Percentiles rank a stretch among this genome's conserved stretches.
Conservation (phyloP, 345 rosid species). For the Trapa incisa region DNA sequence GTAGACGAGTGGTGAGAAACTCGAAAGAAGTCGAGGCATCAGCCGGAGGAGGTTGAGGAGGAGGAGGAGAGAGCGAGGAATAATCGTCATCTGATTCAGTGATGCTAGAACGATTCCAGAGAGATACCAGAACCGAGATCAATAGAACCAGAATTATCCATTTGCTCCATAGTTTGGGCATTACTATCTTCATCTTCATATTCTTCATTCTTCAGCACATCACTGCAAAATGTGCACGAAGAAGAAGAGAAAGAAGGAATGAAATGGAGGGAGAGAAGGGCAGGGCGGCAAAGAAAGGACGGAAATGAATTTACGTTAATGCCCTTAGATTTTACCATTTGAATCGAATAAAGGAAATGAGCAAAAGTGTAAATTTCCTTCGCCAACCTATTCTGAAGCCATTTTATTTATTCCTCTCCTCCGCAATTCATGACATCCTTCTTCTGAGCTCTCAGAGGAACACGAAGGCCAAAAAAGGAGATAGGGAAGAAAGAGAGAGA, state of each 20-base stretch:
- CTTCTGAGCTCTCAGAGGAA: too few relatives aligned
- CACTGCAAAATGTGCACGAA: neutral
- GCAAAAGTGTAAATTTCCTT: too few relatives aligned
- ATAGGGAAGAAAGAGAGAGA: too few relatives aligned
- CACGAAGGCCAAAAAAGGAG: too few relatives aligned
- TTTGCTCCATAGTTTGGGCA: conserved; percentile 5
- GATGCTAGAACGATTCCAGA: neutral
- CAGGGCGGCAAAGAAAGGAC: neutral
- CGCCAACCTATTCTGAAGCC: too few relatives aligned
- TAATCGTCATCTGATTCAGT: neutral
- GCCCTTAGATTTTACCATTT: neutral
- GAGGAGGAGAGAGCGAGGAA: neutral
- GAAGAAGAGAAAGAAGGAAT: neutral
- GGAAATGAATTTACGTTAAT: neutral
- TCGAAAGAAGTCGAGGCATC: neutral
- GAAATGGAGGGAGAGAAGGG: too few relatives aligned
- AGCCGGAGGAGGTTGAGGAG: neutral
- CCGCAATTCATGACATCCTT: too few relatives aligned
- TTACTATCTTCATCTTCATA: neutral
- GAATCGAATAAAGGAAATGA: too few relatives aligned
- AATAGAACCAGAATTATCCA: conserved; percentile 4
- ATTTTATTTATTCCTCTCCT: too few relatives aligned
- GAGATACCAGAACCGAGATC: conserved; percentile 4
- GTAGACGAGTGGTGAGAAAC: conserved; percentile 1
- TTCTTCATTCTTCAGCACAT: neutral